A percentile compares a stretch with the other conserved stretches of the same genome.
phyloP scores from a whole-genome alignment of 202 grass and related monocot species.

The Panicum hallii region DNA sequence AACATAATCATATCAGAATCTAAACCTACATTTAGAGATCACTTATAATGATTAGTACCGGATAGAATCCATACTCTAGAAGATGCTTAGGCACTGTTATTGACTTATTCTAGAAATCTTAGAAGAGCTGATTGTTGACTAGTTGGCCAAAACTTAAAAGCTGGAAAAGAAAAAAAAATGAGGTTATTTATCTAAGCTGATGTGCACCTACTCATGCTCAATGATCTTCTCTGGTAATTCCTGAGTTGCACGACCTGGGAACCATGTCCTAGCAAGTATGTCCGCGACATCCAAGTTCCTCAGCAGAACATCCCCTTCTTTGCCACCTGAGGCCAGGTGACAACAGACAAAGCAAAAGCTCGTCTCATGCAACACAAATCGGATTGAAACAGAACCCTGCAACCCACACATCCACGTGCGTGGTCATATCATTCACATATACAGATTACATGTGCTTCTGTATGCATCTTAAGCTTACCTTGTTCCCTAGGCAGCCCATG shows the following conservation, averaged over 20 bases:
- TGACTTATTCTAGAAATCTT: constrained; percentile 28
- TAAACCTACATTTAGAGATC: constrained; percentile 7
- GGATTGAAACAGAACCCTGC: constrained; percentile 86
- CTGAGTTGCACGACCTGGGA: constrained; percentile 48
- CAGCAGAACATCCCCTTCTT: constrained; percentile 78
- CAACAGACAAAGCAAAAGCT: constrained; percentile 96
- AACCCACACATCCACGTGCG: constrained; percentile 36
- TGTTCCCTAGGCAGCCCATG: constrained; percentile 97
- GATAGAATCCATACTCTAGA: constrained; percentile 9
- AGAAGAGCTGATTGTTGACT: neutral
- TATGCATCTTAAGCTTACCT: constrained; percentile 54
- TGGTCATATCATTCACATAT: constrained; percentile 30
- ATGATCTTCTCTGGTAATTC: constrained; percentile 83
- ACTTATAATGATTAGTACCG: neutral
- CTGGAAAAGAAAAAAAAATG: neutral
- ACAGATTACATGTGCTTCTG: constrained; percentile 12
- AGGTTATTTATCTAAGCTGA: constrained; percentile 17
- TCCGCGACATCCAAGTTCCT: constrained; percentile 79
- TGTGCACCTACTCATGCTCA: constrained; percentile 82
- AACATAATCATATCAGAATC: constrained; percentile 4
- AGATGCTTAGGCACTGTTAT: constrained; percentile 13
- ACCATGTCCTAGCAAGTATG: constrained; percentile 82
- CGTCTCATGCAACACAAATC: constrained; percentile 75
- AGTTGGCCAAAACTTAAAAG: constrained; percentile 11
- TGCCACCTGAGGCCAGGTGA: constrained; percentile 94